Percentiles rank a stretch among this genome's conserved stretches.
These are phyloP conservation scores for Canna indica DNA, from an alignment of 176 grass and related monocot species.

Conservation along the genomic window DNA sequence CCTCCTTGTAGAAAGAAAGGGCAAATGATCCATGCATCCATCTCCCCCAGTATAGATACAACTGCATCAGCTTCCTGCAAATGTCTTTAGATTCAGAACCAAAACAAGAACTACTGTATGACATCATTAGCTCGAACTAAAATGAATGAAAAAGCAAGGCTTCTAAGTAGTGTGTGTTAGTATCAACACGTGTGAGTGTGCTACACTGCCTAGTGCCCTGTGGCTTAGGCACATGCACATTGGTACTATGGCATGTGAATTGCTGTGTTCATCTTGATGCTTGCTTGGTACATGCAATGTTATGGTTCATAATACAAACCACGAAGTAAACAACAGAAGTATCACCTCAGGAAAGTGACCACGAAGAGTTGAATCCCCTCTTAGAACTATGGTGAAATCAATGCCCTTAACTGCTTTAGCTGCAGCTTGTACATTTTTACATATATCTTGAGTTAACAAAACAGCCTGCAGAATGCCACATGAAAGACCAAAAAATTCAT, in stretches of 20 bases:
- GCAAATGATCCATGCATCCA: conserved; percentile 99
- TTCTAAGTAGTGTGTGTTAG: not conserved
- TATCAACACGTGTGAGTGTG: not conserved
- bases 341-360: conserved; percentile 91
- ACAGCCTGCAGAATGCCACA: conserved; percentile 41
- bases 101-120: not conserved
- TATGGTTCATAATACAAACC: not conserved
- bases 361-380: conserved; percentile 92
- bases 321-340: conserved; percentile 4
- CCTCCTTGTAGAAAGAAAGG: conserved; percentile 99
- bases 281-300: not conserved
- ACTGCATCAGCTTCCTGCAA: conserved; percentile 85
- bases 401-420: conserved; percentile 59
- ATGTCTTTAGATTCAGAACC: not conserved
- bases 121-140: conserved; percentile 17
- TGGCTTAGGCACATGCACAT: not conserved
- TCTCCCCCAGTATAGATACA: conserved; percentile 90
- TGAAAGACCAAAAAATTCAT: not conserved
- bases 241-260: no score
- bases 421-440: conserved; percentile 77
- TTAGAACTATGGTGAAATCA: conserved; percentile 81
- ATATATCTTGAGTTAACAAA: conserved; percentile 68
- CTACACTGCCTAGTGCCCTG: not conserved
- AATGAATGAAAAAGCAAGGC: not conserved
- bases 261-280: not conserved